Evolutionary conservation across 805 yeast genomes (phyloP).

Genomic region (Suhomyces emberorum): DNA sequence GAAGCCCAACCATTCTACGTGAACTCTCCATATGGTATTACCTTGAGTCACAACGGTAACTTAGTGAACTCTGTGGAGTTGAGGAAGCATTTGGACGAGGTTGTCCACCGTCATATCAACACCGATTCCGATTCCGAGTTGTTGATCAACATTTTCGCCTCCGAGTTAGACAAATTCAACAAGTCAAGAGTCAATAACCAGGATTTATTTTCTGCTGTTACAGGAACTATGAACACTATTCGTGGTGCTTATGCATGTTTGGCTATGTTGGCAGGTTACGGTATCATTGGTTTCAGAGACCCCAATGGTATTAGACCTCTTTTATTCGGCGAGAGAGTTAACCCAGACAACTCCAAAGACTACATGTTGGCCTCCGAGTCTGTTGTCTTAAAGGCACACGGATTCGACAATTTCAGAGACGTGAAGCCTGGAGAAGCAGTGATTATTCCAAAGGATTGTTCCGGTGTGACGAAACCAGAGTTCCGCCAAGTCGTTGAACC

Average conservation of each 20-base stretch:
- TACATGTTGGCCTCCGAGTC: slow-evolving; percentile 96
- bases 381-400: slow-evolving; percentile 91
- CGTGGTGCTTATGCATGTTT: slow-evolving; percentile 98
- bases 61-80: slow-evolving; percentile 82
- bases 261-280: slow-evolving; percentile 94
- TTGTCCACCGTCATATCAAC: slow-evolving; percentile 94
- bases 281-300: slow-evolving; percentile 92
- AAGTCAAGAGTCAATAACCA: slow-evolving; percentile 89
- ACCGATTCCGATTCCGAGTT: slow-evolving; percentile 96
- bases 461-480: slow-evolving; percentile 56
- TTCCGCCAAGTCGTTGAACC: slow-evolving; percentile 82
- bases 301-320: slow-evolving; percentile 96
- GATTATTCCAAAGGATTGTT: slow-evolving; percentile 73
- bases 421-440: slow-evolving; percentile 95
- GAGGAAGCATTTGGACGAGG: slow-evolving; percentile 80
- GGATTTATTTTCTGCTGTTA: slow-evolving; percentile 83
- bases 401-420: slow-evolving; percentile 76
- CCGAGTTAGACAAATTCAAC: slow-evolving; percentile 85
- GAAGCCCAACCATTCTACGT: slow-evolving; percentile 99
- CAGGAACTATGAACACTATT: slow-evolving; percentile 74
- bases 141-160: slow-evolving; percentile 83
- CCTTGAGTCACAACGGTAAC: slow-evolving; percentile 91
- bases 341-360: slow-evolving; percentile 67
- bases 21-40: slow-evolving; percentile 93
- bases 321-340: slow-evolving; percentile 75